Evolutionary conservation across 441 rosid genomes (phyloP), one percentile per base, ranked within the genome.

Genomic region (Theobroma grandiflorum): DNA sequence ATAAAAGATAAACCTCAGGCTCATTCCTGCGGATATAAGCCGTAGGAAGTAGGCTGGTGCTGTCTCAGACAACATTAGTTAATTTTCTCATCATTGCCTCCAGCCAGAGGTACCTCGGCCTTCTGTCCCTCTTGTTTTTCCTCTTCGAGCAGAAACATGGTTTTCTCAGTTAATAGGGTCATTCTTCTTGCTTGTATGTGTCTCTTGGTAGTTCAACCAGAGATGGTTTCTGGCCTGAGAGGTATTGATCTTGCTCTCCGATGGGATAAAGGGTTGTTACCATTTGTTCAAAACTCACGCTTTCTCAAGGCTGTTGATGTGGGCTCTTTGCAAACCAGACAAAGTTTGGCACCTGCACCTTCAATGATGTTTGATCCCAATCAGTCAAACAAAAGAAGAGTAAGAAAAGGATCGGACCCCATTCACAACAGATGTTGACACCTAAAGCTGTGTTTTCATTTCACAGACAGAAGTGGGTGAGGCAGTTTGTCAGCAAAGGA

Each of bases 401-500:
- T 94, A 84, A 81, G 87, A 33, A 88, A 83, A 87, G 98, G 99
- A 79, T 94, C 98, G 0, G 93, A 95, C 81, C 98, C 98, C 45
- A 95, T 94, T 69, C 99, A 95, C 90, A 91, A 95, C 91, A 91
- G 84, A 84, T 87, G 94, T 81, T 91, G 82, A 90, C 64, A 75
- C 40, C 67, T 79, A 72, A 81, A 75, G 58, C 65, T 49, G 63
- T 59, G 61, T 75, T 22, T 6, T 22, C 62, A n/a, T 76, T 22
- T 62, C 45, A n/a, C 31, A 2, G 79, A 50, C 10, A 63, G 38
- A 68, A 37, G 14, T 8, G 10, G 50, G n/a, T 18, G 43, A 37
- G 62, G 61, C 49, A 47, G 73, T 49, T 82, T 81, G 69, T 53
- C 61, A 79, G 84, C 82, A 71, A 74, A 75, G 84, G 72, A 87